Evolutionary conservation across 768 basidiomycete genomes (phyloP).

Genomic region (Kwoniella heveanensis): DNA sequence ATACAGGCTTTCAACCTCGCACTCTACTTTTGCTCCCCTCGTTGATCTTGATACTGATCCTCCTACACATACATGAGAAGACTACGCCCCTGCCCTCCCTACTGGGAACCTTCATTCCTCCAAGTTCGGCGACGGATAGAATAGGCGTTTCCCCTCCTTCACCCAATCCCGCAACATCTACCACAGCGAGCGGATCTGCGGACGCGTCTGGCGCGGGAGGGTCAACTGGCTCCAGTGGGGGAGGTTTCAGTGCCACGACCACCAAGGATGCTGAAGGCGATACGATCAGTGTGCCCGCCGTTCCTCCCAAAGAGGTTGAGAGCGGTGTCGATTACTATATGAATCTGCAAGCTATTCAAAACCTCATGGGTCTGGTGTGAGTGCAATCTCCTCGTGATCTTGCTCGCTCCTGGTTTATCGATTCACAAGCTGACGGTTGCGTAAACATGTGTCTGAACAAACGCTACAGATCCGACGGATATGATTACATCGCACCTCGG

Average conservation of each 20-base stretch:
- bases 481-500: conserved; percentile 36
- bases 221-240: conserved; percentile 20
- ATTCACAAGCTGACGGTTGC: no score
- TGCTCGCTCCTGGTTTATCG: not conserved
- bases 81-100: conserved; percentile 42
- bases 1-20: conserved; percentile 77
- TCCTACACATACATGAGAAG: conserved; percentile 68
- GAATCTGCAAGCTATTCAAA: conserved; percentile 86
- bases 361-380: conserved; percentile 81
- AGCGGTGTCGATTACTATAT: conserved; percentile 79
- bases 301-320: conserved; percentile 59
- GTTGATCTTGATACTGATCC: conserved; percentile 64
- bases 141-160: conserved; percentile 7
- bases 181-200: conserved; percentile 28
- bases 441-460: not conserved
- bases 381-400: conserved; percentile 41
- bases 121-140: conserved; percentile 25
- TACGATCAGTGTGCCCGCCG: conserved; percentile 36
- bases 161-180: conserved; percentile 52
- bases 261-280: conserved; percentile 38
- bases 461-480: conserved; percentile 38
- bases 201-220: not conserved
- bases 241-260: conserved; percentile 7
- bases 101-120: conserved; percentile 25
- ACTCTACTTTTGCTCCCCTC: conserved; percentile 73